Conservation (phyloP, 2,329 filamentous ascomycete species). For the Keithomyces neogunnii region DNA sequence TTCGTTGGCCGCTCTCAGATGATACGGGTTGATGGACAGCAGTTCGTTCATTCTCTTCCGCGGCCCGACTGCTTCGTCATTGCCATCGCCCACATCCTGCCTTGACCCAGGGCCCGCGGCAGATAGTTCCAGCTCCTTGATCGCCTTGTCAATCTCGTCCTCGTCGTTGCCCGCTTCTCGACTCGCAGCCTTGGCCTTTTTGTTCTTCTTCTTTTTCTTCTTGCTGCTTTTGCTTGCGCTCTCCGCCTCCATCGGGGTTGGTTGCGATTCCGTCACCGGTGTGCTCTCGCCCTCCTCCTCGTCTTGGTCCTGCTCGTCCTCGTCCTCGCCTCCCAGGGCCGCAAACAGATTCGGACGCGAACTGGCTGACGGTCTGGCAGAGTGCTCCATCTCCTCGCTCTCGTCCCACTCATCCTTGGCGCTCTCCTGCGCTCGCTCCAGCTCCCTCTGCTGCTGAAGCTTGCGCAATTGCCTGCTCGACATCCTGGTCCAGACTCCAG, state of each 20-base stretch:
- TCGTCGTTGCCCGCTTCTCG: constrained; percentile 19
- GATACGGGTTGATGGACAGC: constrained; percentile 50
- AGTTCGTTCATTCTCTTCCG: constrained; percentile 27
- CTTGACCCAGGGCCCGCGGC: not conserved
- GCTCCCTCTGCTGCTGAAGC: constrained; percentile 41
- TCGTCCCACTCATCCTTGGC: constrained; percentile 14
- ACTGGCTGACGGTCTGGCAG: constrained; percentile 23
- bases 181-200: constrained; percentile 22
- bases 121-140: constrained; percentile 32
- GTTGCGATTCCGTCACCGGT: constrained; percentile 12
- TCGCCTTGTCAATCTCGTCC: constrained; percentile 49
- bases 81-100: constrained; percentile 9
- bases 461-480: constrained; percentile 44
- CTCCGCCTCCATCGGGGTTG: not conserved
- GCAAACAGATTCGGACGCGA: constrained; percentile 42
- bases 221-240: constrained; percentile 14
- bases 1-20: constrained; percentile 82
- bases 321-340: constrained; percentile 37
- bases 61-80: constrained; percentile 4
- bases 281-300: constrained; percentile 24
- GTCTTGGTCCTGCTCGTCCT: constrained; percentile 27
- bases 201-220: constrained; percentile 32
- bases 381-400: constrained; percentile 21
- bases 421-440: constrained; percentile 20
- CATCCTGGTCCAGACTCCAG: constrained; percentile 23